Percentiles rank a stretch among this genome's conserved stretches.
Evolutionary conservation across 495 filamentous ascomycete species (phyloP).

Genomic region (Tuber indicum): DNA sequence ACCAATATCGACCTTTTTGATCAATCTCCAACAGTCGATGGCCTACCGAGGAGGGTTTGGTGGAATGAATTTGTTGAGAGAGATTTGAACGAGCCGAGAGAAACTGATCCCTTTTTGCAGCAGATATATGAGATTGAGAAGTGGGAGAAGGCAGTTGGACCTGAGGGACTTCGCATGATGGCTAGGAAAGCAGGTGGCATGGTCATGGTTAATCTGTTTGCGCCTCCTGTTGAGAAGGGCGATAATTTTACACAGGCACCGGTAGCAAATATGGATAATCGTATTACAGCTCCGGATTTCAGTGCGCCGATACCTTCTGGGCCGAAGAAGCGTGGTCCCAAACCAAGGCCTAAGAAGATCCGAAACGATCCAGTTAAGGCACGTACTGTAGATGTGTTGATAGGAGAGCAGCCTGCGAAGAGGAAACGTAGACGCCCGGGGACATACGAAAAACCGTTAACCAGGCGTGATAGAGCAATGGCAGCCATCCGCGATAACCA

Average conservation of each 20-base stretch:
- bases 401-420: constrained; percentile 28
- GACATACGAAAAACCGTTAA: constrained; percentile 31
- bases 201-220: constrained; percentile 42
- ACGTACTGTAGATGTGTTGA: constrained; percentile 33
- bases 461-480: constrained; percentile 40
- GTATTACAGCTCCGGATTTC: constrained; percentile 31
- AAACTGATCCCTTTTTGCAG: constrained; percentile 33
- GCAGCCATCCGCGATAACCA: constrained; percentile 38
- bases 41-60: constrained; percentile 34
- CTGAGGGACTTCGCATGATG: constrained; percentile 10
- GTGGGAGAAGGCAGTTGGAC: constrained; percentile 31
- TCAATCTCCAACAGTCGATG: constrained; percentile 26
- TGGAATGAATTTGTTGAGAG: constrained; percentile 42
- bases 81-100: constrained; percentile 29
- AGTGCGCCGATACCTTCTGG: constrained; percentile 16
- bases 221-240: constrained; percentile 33
- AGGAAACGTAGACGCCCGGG: constrained; percentile 33
- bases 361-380: constrained; percentile 11
- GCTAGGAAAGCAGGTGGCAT: constrained; percentile 27
- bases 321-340: constrained; percentile 27
- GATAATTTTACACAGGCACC: constrained; percentile 36
- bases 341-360: constrained; percentile 19
- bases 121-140: constrained; percentile 36
- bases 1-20: constrained; percentile 24
- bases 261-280: constrained; percentile 34